These are phyloP conservation scores for Hymenoscyphus salicellus DNA, from an alignment of 2,329 filamentous ascomycete species.

Conservation along the genomic window DNA sequence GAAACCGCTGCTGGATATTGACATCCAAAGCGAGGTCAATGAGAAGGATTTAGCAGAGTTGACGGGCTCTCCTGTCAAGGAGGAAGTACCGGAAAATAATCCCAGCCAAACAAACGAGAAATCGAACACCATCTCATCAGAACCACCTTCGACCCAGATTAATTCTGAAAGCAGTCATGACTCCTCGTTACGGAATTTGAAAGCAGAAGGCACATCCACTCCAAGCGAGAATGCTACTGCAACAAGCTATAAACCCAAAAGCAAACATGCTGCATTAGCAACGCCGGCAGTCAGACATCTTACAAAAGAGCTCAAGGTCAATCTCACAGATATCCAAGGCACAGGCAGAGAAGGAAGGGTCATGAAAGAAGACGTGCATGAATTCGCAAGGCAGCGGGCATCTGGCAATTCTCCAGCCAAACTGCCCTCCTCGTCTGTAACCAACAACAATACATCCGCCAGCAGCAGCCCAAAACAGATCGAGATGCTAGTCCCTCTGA, in stretches of 20 bases:
- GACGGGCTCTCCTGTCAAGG: constrained; percentile 32
- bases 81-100: constrained; percentile 26
- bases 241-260: constrained; percentile 30
- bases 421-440: constrained; percentile 14
- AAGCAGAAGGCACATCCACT: background rate
- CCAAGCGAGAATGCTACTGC: constrained; percentile 9
- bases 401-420: constrained; percentile 31
- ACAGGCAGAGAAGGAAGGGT: constrained; percentile 90
- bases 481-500: constrained; percentile 69
- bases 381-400: constrained; percentile 58
- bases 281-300: constrained; percentile 91
- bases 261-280: constrained; percentile 71
- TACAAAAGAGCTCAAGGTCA: constrained; percentile 72
- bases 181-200: background rate
- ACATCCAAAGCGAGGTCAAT: constrained; percentile 76
- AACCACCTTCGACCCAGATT: background rate
- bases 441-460: constrained; percentile 18
- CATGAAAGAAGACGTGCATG: constrained; percentile 85
- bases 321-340: constrained; percentile 75
- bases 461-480: constrained; percentile 44
- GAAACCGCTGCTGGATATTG: constrained; percentile 91
- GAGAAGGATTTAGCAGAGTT: constrained; percentile 53
- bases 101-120: constrained; percentile 16
- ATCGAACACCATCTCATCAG: background rate
- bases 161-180: constrained; percentile 7